Evolutionary conservation across 2,329 filamentous ascomycete genomes (phyloP).

Genomic region (Pseudomassariella vexata): DNA sequence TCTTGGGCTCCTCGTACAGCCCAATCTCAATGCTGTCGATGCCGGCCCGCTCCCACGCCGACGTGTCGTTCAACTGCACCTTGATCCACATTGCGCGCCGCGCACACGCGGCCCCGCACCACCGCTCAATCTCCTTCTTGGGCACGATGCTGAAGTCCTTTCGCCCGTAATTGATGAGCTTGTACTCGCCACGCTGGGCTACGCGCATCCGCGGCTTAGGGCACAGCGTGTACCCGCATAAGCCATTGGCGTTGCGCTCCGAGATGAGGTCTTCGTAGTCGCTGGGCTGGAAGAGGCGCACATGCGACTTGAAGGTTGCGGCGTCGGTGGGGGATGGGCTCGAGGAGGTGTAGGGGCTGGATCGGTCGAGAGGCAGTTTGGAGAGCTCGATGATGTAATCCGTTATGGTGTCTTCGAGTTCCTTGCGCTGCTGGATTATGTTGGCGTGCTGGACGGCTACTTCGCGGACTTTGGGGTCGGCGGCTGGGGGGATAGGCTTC

Average conservation of each 20-base stretch:
- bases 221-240: slow-evolving; percentile 84
- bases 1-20: slow-evolving; percentile 57
- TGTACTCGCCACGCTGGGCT: slow-evolving; percentile 57
- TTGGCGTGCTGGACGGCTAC: slow-evolving; percentile 78
- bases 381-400: slow-evolving; percentile 67
- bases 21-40: slow-evolving; percentile 52
- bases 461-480: slow-evolving; percentile 40
- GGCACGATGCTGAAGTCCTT: slow-evolving; percentile 63
- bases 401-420: slow-evolving; percentile 69
- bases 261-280: slow-evolving; percentile 87
- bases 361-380: slow-evolving; percentile 41
- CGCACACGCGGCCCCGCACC: slow-evolving; percentile 79
- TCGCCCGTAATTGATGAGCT: slow-evolving; percentile 49
- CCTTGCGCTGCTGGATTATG: slow-evolving; percentile 76
- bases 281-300: slow-evolving; percentile 72
- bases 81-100: slow-evolving; percentile 77
- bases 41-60: slow-evolving; percentile 74
- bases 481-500: slow-evolving; percentile 37
- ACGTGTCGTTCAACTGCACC: slow-evolving; percentile 79
- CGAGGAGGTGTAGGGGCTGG: slow-evolving; percentile 12
- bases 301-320: slow-evolving; percentile 55
- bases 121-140: slow-evolving; percentile 70
- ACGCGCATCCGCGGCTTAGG: slow-evolving; percentile 53
- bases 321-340: slow-evolving; percentile 52
- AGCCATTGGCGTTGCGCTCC: slow-evolving; percentile 78